Evolutionary conservation across 176 grass and related monocot genomes (phyloP), one percentile per base, ranked within the genome.

Genomic region (Bromus sterilis): DNA sequence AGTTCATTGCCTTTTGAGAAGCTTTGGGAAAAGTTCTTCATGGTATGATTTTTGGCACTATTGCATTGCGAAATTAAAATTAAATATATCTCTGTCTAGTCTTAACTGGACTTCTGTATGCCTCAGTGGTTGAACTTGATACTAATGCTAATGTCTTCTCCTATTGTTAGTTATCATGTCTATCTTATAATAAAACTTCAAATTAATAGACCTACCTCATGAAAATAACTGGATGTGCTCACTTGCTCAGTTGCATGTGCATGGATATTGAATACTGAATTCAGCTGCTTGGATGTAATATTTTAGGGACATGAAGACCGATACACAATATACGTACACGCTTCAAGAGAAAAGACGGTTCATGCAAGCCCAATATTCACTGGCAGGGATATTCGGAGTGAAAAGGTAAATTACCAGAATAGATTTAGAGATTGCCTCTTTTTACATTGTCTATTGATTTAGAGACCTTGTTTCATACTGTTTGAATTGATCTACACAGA

Each of bases 21-120:
- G 78, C 85, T 99, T 35, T 99, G 97, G 97, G 97, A 96, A 77
- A 99, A 91, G 60, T 99, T 99, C 87, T 96, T 99, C 85, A 90
- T 89, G 97, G 97, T 99, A 84, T 14, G 75, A 28, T 80, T 65
- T 78, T 88, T 67, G 9, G 44, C 10, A 11, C 58, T 71, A 83
- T 42, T n/a, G n/a, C n/a, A n/a, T 74, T 78, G 15, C 15, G 10
- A 58, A 51, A 86, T 16, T 74, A 18, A 11, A 56, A 53, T 64
- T 64, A 20, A 68, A 56, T 31, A 20, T 35, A 71, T 40, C 49
- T 40, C 18, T 80, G 11, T 34, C 7, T 5, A 30, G 26, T 55
- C 61, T 61, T 76, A 53, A 30, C 13, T 81, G 20, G 44, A 63
- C 16, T 18, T 14, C 51, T 40, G 14, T 43, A 78, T 24, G 29